Evolutionary conservation across 208 protist species (phyloP), one percentile per base, ranked within the genome.

Genomic region (Trypanosomatidae sp.): DNA sequence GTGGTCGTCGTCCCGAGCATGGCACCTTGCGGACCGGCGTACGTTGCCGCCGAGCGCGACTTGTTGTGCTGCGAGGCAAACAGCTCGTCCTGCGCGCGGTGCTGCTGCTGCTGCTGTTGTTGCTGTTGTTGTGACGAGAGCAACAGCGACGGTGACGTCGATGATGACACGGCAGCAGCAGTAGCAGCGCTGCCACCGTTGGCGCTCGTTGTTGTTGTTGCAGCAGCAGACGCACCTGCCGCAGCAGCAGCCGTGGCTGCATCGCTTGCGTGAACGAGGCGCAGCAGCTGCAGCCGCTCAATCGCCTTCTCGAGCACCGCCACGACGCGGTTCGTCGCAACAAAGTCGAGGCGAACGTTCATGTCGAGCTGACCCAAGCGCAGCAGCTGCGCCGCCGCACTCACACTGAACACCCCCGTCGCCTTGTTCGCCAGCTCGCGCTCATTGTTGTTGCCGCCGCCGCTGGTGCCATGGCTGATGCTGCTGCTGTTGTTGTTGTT

Each of bases 261-360:
- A 0, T 43, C 62, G 8, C 56, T 64, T 3, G 72, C 63, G 40
- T 88, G 74, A 6, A 95, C 63, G 4, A 92, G 56, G 7, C 40
- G 56, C 23, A 95, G 71, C 21, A 95, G 75, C 66, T 90, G 78
- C 18, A 95, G 71, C n/a, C 82, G 82, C 69, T 92, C 81, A 32
- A 95, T 60, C 0, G 80, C 80, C 50, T 85, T 85, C 58, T 91
- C 75, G 13, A 95, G 47, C n/a, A 66, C 78, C 3, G 81, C 57
- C 20, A 91, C 76, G 20, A 76, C 60, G 22, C 88, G 82, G 53
- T 92, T 86, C 7, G 63, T 61, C 13, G 76, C 53, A 47, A 92
- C 43, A 35, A 89, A 82, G 47, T 57, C 54, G 10, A 85, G 40
- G 23, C 61, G 50, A 8, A 71, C 59, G 19, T 71, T 40, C 27